Evolutionary conservation across 805 yeast species (phyloP), one percentile per base, ranked within the genome.

Genomic region (Kazachstania kunashirensis): DNA sequence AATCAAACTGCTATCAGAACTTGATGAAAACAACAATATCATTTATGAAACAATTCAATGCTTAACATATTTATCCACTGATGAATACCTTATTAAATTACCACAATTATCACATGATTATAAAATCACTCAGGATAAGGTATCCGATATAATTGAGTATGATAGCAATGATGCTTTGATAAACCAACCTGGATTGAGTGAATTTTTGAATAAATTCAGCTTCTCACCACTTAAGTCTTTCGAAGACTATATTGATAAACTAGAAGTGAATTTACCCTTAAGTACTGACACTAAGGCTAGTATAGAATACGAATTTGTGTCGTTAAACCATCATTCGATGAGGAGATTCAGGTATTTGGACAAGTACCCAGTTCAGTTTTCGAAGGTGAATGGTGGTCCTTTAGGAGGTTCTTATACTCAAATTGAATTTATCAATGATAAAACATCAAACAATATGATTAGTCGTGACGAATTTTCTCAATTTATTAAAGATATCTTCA

Each of bases 141-240:
- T 40, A 10, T 14, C 33, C 3, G 33, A 30, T 29, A 32, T 40
- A 2, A 21, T 38, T 8, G 33, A 29, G 15, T 28, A 31, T 14
- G 19, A 36, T 16, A 12, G 10, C 3, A 11, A 16, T 3, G 29
- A 19, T 10, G 14, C n/a, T 11, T 28, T 36, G 10, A 12, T 48
- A 44, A 48, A 45, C 13, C 75, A 71, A 48, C 69, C 68, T 1
- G 74, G 71, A 2, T 41, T 71, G n/a, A 51, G 48, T 29, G 42
- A 49, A 17, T 71, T 68, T 43, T 58, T 72, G 39, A 40, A 43
- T 3, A 31, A 41, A 10, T 39, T 51, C 6, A 39, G 38, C 21
- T 34, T 17, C 15, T 16, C 18, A 3, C 29, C 26, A 5, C 11
- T 25, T 5, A 17, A 30, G 11, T 16, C 32, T 5, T 26, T 21